Evolutionary conservation across 2,329 filamentous ascomycete genomes (phyloP).

Genomic region (Macroventuria anomochaeta): DNA sequence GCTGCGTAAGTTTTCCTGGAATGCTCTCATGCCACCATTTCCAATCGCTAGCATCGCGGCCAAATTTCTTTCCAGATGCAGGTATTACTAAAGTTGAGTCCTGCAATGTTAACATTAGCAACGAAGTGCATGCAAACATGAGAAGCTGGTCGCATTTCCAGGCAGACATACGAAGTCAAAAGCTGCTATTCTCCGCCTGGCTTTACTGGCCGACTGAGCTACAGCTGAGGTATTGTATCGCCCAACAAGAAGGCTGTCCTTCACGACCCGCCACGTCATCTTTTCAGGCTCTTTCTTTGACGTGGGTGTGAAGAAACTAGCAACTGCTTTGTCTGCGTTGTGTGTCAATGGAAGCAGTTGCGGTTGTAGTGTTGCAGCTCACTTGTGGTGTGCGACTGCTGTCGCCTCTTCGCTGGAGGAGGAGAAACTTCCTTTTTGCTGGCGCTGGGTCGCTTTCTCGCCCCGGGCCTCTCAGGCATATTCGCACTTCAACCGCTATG

Average conservation of each 20-base stretch:
- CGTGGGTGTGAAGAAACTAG: constrained; percentile 85
- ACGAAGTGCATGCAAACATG: background rate
- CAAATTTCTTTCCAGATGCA: constrained; percentile 80
- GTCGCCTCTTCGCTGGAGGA: constrained; percentile 62
- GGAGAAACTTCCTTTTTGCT: constrained; percentile 60
- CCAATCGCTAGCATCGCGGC: constrained; percentile 78
- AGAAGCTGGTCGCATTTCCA: background rate
- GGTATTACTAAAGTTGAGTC: constrained; percentile 88
- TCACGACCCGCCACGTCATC: constrained; percentile 71
- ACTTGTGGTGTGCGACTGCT: constrained; percentile 63
- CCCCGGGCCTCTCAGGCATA: constrained; percentile 30
- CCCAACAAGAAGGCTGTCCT: constrained; percentile 77
- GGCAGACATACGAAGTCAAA: constrained; percentile 48
- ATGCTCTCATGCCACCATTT: constrained; percentile 87
- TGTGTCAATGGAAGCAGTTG: constrained; percentile 4
- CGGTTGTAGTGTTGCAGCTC: constrained; percentile 31
- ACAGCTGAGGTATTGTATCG: constrained; percentile 62
- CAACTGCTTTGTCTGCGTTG: constrained; percentile 68
- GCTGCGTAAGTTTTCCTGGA: constrained; percentile 68
- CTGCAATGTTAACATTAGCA: constrained; percentile 50
- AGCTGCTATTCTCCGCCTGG: constrained; percentile 43
- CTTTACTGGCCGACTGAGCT: constrained; percentile 17
- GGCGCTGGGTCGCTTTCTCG: constrained; percentile 48
- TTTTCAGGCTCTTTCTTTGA: constrained; percentile 84
- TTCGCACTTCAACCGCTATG: background rate